Evolutionary conservation across 371 early-diverging fungal genomes (phyloP), one percentile per base, ranked within the genome.

Genomic region (Mucor racemosus): DNA sequence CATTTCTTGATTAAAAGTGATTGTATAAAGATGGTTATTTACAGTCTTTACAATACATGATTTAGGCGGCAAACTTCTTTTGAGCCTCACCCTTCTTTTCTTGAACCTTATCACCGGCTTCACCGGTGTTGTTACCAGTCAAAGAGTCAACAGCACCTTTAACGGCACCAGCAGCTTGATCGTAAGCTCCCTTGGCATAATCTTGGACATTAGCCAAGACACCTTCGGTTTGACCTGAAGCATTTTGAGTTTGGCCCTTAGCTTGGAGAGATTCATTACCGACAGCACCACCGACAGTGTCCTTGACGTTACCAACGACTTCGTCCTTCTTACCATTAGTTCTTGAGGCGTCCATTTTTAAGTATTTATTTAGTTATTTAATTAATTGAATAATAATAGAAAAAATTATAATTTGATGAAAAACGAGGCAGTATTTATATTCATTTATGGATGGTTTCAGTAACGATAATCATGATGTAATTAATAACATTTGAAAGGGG

Each of bases 291-390:
- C 83, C 83, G 35, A 72, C 62, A 14, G 76, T 73, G 9, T 82
- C 71, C 74, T 82, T 81, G 67, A 65, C 67, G n/a, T 75, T 72
- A 21, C 84, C 84, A 41, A 72, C 59, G 55, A 68, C 17, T 50
- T 79, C 68, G 53, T 85, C 75, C 41, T 66, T 66, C 41, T 73
- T 76, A 17, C 59, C 76, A 31, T 67, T 46, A 31, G 71, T 62
- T 56, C 66, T 69, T 33, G 67, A 67, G 31, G 67, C 21, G 53
- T 31, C 53, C 53, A 53, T 53, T 53, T 53, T 53, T 31, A 13
- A 53, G 31, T 38, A 31, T 31, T 9, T 31, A 21, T 53, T 11
- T 53, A 53, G 53, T 31, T 53, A 38, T 31, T 21, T 53, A 31
- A 53, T 53, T 31, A 53, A 21, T 4, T 26, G 53, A 53, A 53